These are phyloP conservation scores for Schwanniomyces pseudopolymorphus DNA, from an alignment of 805 yeast genomes.

Conservation along the genomic window DNA sequence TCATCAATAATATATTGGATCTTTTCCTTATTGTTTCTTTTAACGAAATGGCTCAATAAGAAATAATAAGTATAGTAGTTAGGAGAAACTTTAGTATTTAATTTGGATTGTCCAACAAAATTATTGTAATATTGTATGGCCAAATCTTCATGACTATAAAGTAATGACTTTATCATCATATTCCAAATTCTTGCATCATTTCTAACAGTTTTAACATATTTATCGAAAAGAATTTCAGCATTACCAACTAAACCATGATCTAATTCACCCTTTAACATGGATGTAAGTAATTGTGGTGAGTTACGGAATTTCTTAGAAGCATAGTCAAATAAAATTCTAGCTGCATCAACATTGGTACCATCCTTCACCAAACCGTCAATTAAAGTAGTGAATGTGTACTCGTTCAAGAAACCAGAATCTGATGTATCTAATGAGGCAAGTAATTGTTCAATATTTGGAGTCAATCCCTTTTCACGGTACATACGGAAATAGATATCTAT, in stretches of 20 bases:
- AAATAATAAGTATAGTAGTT: conserved; percentile 51
- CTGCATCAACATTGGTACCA: conserved; percentile 49
- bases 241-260: conserved; percentile 33
- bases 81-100: conserved; percentile 28
- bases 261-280: conserved; percentile 50
- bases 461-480: conserved; percentile 41
- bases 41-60: conserved; percentile 40
- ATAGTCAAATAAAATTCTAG: conserved; percentile 46
- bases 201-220: conserved; percentile 30
- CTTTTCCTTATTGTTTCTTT: conserved; percentile 27
- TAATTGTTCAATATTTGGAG: conserved; percentile 40
- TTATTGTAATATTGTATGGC: conserved; percentile 42
- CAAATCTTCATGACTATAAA: conserved; percentile 30
- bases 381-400: conserved; percentile 50
- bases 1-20: conserved; percentile 40
- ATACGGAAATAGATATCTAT: conserved; percentile 54
- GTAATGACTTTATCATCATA: conserved; percentile 32
- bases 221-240: conserved; percentile 33
- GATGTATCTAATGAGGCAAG: conserved; percentile 39
- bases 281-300: conserved; percentile 40
- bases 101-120: conserved; percentile 25
- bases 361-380: conserved; percentile 53
- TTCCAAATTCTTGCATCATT: conserved; percentile 46
- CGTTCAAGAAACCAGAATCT: conserved; percentile 25
- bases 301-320: conserved; percentile 33